phyloP scores from a whole-genome alignment of 2,329 filamentous ascomycete species.

The Podosphaera aphanis region DNA sequence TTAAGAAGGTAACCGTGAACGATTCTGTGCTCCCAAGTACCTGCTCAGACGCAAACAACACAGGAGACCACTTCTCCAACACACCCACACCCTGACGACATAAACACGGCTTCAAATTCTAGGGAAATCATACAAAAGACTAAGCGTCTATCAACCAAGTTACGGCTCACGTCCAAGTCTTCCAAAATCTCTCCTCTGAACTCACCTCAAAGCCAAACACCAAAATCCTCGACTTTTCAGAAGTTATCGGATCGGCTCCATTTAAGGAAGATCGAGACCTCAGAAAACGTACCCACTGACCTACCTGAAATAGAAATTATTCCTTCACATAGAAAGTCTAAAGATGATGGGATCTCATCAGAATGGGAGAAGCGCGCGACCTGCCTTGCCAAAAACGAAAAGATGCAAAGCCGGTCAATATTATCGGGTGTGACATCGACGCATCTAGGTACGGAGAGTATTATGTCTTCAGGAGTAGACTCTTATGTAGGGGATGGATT shows the following conservation, averaged over 20 bases:
- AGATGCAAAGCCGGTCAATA: slow-evolving; percentile 19
- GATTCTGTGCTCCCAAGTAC: slow-evolving; percentile 44
- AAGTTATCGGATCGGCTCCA: slow-evolving; percentile 48
- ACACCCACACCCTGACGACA: slow-evolving; percentile 18
- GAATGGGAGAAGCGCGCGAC: slow-evolving; percentile 88
- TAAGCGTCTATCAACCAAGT: slow-evolving; percentile 15
- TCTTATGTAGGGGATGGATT: slow-evolving; percentile 6
- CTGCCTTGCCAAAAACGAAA: slow-evolving; percentile 47
- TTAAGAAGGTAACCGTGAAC: slow-evolving; percentile 30
- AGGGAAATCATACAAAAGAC: slow-evolving; percentile 8
- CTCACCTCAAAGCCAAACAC: slow-evolving; percentile 6
- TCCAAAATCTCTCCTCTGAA: slow-evolving; percentile 16
- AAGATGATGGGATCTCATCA: slow-evolving; percentile 30
- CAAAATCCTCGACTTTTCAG: slow-evolving; percentile 12
- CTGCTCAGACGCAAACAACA: slow-evolving; percentile 57
- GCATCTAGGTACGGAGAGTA: slow-evolving; percentile 6
- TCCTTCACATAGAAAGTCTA: slow-evolving; percentile 20
- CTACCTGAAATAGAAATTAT: slow-evolving; percentile 43
- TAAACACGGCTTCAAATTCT: slow-evolving; percentile 10
- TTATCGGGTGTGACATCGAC: slow-evolving; percentile 14
- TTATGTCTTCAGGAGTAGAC: slow-evolving; percentile 8
- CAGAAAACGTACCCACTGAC: slow-evolving; percentile 54
- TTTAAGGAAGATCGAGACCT: slow-evolving; percentile 35
- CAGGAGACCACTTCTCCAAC: slow-evolving; percentile 61
- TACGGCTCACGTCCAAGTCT: slow-evolving; percentile 20